Percentiles rank a stretch among this genome's conserved stretches.
Conservation (phyloP, 1,284 basidiomycete genomes). For the Athelia psychrophila region DNA sequence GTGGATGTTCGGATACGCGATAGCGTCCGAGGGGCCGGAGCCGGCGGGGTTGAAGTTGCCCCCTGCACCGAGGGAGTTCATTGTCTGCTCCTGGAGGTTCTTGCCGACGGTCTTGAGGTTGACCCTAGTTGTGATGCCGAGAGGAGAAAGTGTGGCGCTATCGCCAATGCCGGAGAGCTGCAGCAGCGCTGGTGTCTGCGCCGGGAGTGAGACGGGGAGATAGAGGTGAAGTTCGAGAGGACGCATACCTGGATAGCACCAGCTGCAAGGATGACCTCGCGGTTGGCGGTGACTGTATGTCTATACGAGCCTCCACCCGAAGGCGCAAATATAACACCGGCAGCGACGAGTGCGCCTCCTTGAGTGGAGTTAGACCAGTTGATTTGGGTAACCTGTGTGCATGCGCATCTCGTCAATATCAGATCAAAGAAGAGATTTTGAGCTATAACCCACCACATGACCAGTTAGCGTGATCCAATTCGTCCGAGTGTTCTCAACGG, state of each 20-base stretch:
- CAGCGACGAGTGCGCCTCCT: not conserved
- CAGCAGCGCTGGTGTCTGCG: slow-evolving; percentile 37
- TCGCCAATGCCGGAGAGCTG: slow-evolving; percentile 47
- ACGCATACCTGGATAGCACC: slow-evolving; percentile 6
- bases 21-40: slow-evolving; percentile 38
- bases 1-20: slow-evolving; percentile 44
- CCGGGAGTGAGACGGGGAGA: slow-evolving; percentile 13
- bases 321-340: not conserved
- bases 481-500: slow-evolving; percentile 27
- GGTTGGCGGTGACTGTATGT: not conserved
- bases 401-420: not conserved
- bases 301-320: not conserved
- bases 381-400: not conserved
- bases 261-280: slow-evolving; percentile 18
- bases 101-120: slow-evolving; percentile 40
- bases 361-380: not conserved
- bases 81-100: slow-evolving; percentile 46
- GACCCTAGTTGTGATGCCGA: slow-evolving; percentile 35
- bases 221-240: too few species aligned
- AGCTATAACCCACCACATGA: slow-evolving; percentile 25
- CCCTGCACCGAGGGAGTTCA: slow-evolving; percentile 37
- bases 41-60: slow-evolving; percentile 35
- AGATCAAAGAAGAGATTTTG: not conserved
- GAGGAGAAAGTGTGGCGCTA: slow-evolving; percentile 29
- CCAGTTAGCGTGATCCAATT: slow-evolving; percentile 33